Evolutionary conservation across 768 basidiomycete genomes (phyloP), one percentile per base, ranked within the genome.

Genomic region (Boletus vermiculosoides): DNA sequence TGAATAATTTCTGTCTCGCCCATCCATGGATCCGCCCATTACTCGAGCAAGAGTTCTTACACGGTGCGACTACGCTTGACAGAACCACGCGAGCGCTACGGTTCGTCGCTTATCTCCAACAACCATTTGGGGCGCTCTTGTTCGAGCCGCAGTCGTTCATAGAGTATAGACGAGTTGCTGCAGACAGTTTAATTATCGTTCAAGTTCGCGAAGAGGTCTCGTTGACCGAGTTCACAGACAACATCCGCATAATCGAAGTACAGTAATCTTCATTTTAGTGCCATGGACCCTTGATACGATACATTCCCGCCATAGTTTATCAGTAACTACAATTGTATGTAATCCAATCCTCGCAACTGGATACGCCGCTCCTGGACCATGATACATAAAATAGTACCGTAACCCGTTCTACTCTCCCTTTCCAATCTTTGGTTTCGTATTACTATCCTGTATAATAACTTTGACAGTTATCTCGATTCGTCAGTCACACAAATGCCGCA

Each of bases 1-100:
- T 31, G 58, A 44, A 33, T 2, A 39, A 28, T 16, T 44, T 62
- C 13, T n/a, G 9, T 36, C 61, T 62, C 15, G 16, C 60, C n/a
- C 58, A 62, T 37, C 61, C 55, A 9, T 62, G 61, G 61, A 53
- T 61, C 40, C 11, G 49, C 41, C 37, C 50, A 3, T 25, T 61
- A 8, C 54, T 55, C n/a, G 54, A 42, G 28, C 49, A 51, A 8
- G 51, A 50, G 18, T 49, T 40, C 36, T 30, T 20, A 13, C 8
- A 16, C 13, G 52, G 42, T 2, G 28, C 8, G 2, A 16, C 20
- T 30, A 2, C 16, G 16, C 22, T 48, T 0, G 51, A 60, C 34
- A 22, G 8, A 12, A 37, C n/a, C 4, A 57, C 42, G 3, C 51
- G 22, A 6, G 51, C 55, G 1, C 47, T 59, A 0, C 58, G 44